Evolutionary conservation across 768 basidiomycete species (phyloP).

Genomic region (Paxillus involutus): DNA sequence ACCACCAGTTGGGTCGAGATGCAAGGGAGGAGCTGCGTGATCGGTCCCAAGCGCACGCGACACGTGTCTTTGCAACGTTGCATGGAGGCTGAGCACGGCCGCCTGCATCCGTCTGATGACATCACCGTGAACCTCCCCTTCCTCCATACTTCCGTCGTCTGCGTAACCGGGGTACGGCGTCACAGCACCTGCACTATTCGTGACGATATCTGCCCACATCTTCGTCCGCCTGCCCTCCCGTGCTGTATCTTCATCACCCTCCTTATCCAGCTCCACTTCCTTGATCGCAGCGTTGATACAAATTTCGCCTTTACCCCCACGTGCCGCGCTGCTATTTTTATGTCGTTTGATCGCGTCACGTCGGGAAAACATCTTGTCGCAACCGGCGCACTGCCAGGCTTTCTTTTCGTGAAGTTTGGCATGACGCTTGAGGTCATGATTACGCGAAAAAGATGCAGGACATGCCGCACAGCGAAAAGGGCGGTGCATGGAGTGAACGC

Average conservation of each 20-base stretch:
- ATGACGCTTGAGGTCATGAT: slow-evolving; percentile 82
- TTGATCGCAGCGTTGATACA: slow-evolving; percentile 60
- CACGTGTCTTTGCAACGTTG: slow-evolving; percentile 56
- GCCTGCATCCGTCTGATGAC: slow-evolving; percentile 51
- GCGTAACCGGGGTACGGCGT: slow-evolving; percentile 10
- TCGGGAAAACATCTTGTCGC: slow-evolving; percentile 72
- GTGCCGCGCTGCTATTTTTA: slow-evolving; percentile 56
- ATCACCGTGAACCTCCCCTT: slow-evolving; percentile 57
- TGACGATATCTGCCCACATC: slow-evolving; percentile 63
- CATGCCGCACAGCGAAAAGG: slow-evolving; percentile 65
- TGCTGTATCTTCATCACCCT: slow-evolving; percentile 35
- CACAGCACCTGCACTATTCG: slow-evolving; percentile 25
- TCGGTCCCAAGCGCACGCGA: slow-evolving; percentile 50
- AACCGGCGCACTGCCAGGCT: slow-evolving; percentile 74
- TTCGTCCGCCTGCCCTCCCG: slow-evolving; percentile 62
- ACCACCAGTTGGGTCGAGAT: slow-evolving; percentile 48
- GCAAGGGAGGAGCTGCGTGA: slow-evolving; percentile 28
- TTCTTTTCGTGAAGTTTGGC: slow-evolving; percentile 67
- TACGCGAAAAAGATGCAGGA: slow-evolving; percentile 75
- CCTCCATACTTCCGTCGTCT: slow-evolving; percentile 42
- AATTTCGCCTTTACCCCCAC: slow-evolving; percentile 48
- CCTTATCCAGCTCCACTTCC: slow-evolving; percentile 53
- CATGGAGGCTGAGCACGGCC: slow-evolving; percentile 54
- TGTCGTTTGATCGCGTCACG: slow-evolving; percentile 80
- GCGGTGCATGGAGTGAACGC: slow-evolving; percentile 60